Percentiles rank a stretch among this genome's conserved stretches.
phyloP scores from a whole-genome alignment of 345 rosid species.

The Citrus maxima region DNA sequence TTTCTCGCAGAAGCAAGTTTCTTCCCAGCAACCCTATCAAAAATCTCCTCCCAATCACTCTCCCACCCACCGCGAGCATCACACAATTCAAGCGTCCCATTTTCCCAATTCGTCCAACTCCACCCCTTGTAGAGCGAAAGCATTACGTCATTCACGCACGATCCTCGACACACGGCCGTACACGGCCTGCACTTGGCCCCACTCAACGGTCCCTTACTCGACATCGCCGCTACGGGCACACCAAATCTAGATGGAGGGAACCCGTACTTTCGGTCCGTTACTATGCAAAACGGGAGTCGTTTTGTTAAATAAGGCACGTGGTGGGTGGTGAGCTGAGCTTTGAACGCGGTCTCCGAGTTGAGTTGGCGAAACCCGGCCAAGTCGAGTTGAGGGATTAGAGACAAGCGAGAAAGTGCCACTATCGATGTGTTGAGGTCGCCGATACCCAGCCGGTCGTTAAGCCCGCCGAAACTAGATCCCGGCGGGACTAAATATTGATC shows the following conservation, averaged over 20 bases:
- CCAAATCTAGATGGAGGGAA: conserved; percentile 69
- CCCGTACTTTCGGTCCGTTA: conserved; percentile 57
- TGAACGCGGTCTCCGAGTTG: conserved; percentile 86
- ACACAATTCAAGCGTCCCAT: conserved; percentile 57
- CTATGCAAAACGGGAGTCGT: conserved; percentile 71
- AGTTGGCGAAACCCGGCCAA: conserved; percentile 46
- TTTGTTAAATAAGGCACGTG: conserved; percentile 37
- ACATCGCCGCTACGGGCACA: conserved; percentile 78
- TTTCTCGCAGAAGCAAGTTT: conserved; percentile 50
- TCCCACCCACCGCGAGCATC: conserved; percentile 73
- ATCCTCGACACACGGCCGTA: conserved; percentile 46
- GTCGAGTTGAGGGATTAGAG: conserved; percentile 68
- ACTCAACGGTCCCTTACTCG: conserved; percentile 82
- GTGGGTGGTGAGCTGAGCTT: conserved; percentile 63
- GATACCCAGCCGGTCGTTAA: conserved; percentile 87
- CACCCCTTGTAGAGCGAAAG: conserved; percentile 41
- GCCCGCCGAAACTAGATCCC: conserved; percentile 87
- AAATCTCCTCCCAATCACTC: conserved; percentile 64
- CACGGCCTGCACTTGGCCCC: conserved; percentile 98
- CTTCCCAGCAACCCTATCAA: conserved; percentile 49
- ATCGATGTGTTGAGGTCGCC: conserved; percentile 61
- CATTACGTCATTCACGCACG: conserved; percentile 62
- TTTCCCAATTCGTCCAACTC: conserved; percentile 95
- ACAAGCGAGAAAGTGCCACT: conserved; percentile 78
- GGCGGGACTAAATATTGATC: conserved; percentile 70